Base-by-base conservation (phyloP, 306 rosid genomes). In the Adenanthera pavonina region DNA sequence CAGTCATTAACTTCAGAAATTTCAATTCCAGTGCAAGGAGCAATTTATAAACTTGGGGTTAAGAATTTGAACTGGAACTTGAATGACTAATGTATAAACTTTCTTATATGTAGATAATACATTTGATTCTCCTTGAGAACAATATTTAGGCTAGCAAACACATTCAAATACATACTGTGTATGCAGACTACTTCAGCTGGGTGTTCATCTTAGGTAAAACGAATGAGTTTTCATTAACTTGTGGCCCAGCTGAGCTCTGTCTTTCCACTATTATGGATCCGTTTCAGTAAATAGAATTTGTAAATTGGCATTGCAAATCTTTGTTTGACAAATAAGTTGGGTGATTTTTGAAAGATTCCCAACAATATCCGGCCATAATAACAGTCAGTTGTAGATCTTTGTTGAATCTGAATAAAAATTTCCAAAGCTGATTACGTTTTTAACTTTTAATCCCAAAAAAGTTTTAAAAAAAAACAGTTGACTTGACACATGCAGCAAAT, bases 1-100 rank as follows among this genome's bases (percentile, higher is more conserved):
- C 48, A 70, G 10, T 78, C 76, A 69, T 53, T 68, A 41, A 41
- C 46, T 41, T 68, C 46, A 20, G 40, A 44, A 66, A 20, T 78
- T 67, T n/a, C 35, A 52, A 5, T 41, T 11, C 11, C 6, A 3
- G 41, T 15, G 7, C 46, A 15, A n/a, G 30, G 30, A 25, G 30
- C 30, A 25, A 25, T 25, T 25, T 25, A 25, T 25, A 25, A 17
- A 30, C 20, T 13, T 60, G 30, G 4, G 57, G 47, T 12, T 62
- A 61, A 47, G 33, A n/a, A 74, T 17, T 2, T 53, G 49, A 8
- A 20, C 15, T 49, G 43, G 20, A 36, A 74, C 16, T 53, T 36
- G 35, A 53, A 74, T n/a, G 54, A 72, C 64, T 34, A 16, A 15
- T 16, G 30, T 52, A 34, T 17, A 38, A 59, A 75, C 15, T 75